phyloP scores from a whole-genome alignment of 2,329 filamentous ascomycete genomes.

The Colletotrichum higginsianum region DNA sequence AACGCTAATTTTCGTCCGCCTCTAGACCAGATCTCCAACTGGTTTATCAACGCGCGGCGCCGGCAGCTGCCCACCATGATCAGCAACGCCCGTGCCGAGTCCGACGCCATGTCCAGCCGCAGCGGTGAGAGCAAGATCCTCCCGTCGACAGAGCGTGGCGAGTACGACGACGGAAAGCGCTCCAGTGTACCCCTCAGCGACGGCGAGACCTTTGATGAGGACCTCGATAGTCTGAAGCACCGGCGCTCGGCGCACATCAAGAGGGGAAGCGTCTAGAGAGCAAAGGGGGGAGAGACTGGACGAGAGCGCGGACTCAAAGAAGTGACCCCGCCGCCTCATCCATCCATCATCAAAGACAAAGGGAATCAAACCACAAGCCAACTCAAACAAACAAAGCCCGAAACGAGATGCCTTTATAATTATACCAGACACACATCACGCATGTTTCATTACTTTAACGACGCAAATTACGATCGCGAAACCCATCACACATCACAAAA shows the following conservation, averaged over 20 bases:
- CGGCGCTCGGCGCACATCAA: conserved; percentile 55
- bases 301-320: too few species aligned
- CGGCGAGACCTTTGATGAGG: conserved; percentile 63
- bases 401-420: not conserved
- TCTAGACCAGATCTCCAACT: conserved; percentile 80
- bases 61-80: conserved; percentile 75
- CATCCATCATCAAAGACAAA: not conserved
- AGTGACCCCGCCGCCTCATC: not conserved
- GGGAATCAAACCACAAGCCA: not conserved
- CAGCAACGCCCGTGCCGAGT: conserved; percentile 68
- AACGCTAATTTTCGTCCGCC: conserved; percentile 39
- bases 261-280: conserved; percentile 61
- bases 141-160: conserved; percentile 55
- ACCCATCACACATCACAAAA: conserved; percentile 26
- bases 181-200: conserved; percentile 61
- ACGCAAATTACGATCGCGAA: conserved; percentile 34
- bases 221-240: conserved; percentile 53
- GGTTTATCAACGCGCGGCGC: conserved; percentile 84
- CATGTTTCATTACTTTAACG: conserved; percentile 31
- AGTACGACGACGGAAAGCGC: conserved; percentile 57
- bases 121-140: conserved; percentile 55
- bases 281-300: not conserved
- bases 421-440: conserved; percentile 23
- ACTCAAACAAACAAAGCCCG: conserved; percentile 13
- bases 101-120: conserved; percentile 58